Evolutionary conservation across 176 grass and related monocot species (phyloP).

Genomic region (Zoysia japonica): DNA sequence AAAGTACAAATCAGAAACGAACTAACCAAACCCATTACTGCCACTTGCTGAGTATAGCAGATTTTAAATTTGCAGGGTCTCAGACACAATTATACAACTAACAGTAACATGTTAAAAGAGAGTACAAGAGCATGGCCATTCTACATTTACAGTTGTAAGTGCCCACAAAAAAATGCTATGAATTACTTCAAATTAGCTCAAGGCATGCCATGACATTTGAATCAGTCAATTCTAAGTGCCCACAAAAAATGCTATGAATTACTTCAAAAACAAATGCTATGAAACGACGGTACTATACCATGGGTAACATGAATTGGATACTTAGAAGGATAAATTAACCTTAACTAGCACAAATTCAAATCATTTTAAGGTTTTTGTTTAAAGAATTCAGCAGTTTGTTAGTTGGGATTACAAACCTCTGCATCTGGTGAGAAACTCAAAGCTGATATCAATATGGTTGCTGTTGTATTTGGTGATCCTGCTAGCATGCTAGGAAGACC

Average conservation of each 20-base stretch:
- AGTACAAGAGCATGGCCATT: neutral
- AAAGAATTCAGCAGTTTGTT: slow-evolving; percentile 10
- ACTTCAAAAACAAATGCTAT: neutral
- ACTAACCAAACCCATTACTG: neutral
- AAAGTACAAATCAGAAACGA: neutral
- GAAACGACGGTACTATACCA: neutral
- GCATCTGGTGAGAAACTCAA: slow-evolving; percentile 90
- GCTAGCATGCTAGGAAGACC: slow-evolving; percentile 82
- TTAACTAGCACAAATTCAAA: slow-evolving; percentile 16
- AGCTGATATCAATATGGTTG: slow-evolving; percentile 71
- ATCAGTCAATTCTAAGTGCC: neutral
- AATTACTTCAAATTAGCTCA: neutral
- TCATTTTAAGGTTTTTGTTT: slow-evolving; percentile 16
- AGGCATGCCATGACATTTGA: neutral
- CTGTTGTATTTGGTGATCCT: slow-evolving; percentile 54
- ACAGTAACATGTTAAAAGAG: slow-evolving; percentile 25
- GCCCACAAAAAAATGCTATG: too few species aligned
- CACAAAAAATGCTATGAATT: neutral
- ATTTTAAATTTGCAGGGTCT: neutral
- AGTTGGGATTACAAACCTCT: slow-evolving; percentile 62
- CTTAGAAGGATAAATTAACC: slow-evolving; percentile 17
- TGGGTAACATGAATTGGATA: neutral
- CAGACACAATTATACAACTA: slow-evolving; percentile 5
- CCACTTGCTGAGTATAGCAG: neutral
- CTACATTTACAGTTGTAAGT: neutral